Percentiles rank a stretch among this genome's conserved stretches.
Conservation (phyloP, 805 yeast species). For the Kurtzmaniella cleridarum region DNA sequence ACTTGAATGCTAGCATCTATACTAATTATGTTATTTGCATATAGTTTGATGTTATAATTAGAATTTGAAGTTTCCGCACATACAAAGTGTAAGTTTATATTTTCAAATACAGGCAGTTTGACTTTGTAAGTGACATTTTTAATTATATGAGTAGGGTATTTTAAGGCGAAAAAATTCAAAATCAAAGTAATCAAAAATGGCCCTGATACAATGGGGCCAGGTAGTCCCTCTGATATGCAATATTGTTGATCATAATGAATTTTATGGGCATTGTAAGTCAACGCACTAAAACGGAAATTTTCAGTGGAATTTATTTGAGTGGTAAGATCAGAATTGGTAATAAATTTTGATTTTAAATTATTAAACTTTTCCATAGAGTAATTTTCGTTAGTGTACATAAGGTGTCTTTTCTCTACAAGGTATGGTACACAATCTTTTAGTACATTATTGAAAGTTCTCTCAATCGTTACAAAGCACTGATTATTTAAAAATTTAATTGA, state of each 20-base stretch:
- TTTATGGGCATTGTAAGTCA: constrained; percentile 78
- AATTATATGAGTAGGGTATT: neutral
- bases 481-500: constrained; percentile 29
- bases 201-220: constrained; percentile 67
- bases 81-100: neutral
- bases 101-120: constrained; percentile 1
- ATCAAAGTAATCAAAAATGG: constrained; percentile 66
- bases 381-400: constrained; percentile 53
- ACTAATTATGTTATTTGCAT: no score
- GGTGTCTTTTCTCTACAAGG: constrained; percentile 48
- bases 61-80: neutral
- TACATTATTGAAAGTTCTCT: constrained; percentile 37
- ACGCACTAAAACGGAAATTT: constrained; percentile 57
- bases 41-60: neutral
- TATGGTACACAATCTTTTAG: constrained; percentile 15
- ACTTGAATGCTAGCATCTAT: no score
- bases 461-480: constrained; percentile 50
- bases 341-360: neutral
- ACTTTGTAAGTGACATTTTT: neutral
- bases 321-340: neutral
- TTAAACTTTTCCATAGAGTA: constrained; percentile 5
- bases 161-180: constrained; percentile 43
- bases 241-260: constrained; percentile 70
- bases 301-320: neutral
- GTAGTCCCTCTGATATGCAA: constrained; percentile 55